Conservation (phyloP, 805 yeast genomes). For the Kregervanrija delftensis region DNA sequence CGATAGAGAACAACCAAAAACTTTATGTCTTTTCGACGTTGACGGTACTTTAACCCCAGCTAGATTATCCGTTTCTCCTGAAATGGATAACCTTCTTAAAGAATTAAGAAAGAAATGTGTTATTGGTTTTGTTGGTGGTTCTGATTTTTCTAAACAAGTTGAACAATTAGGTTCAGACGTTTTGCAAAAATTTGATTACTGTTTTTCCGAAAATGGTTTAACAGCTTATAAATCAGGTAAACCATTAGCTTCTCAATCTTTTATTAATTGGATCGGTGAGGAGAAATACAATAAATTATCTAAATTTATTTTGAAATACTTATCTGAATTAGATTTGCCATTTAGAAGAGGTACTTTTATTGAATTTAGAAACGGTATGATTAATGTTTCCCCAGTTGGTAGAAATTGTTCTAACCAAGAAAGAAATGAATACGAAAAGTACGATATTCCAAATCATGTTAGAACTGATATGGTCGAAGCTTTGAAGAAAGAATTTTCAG, state of each 20-base stretch:
- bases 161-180: constrained; percentile 90
- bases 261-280: constrained; percentile 93
- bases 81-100: constrained; percentile 63
- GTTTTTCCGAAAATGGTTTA: constrained; percentile 96
- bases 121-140: constrained; percentile 97
- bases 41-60: constrained; percentile 99
- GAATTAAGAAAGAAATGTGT: constrained; percentile 87
- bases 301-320: constrained; percentile 77
- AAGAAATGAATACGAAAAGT: constrained; percentile 87
- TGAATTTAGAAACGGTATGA: constrained; percentile 99
- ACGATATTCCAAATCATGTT: constrained; percentile 70
- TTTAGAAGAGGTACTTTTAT: constrained; percentile 97
- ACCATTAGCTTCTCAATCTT: constrained; percentile 86
- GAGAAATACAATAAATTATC: constrained; percentile 86
- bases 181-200: constrained; percentile 80
- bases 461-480: constrained; percentile 84
- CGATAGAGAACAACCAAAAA: constrained; percentile 74
- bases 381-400: constrained; percentile 96
- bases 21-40: constrained; percentile 90
- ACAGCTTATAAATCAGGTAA: constrained; percentile 93
- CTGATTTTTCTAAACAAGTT: constrained; percentile 87
- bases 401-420: constrained; percentile 94
- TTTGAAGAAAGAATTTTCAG: constrained; percentile 74
- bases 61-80: constrained; percentile 62
- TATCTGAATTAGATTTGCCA: constrained; percentile 84